A percentile compares a stretch with the other conserved stretches of the same genome.
Evolutionary conservation across 1,284 basidiomycete species (phyloP).

Genomic region (Trichosporon sp.): DNA sequence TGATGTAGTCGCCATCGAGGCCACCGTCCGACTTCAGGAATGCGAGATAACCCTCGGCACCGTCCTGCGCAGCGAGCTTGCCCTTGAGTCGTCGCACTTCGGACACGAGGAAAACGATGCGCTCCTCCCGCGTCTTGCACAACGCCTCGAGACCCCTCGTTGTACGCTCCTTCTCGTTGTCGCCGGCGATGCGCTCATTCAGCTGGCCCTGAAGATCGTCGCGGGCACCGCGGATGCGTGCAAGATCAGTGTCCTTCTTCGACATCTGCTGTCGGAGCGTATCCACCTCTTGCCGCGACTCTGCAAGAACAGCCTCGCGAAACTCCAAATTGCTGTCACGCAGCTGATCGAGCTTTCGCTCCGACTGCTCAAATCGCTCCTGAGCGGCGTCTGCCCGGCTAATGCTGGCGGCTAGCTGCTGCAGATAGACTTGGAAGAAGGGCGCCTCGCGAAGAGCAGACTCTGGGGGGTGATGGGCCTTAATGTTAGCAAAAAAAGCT

Average conservation of each 20-base stretch:
- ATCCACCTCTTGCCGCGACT: slow-evolving; percentile 47
- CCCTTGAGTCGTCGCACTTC: slow-evolving; percentile 77
- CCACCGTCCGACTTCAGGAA: slow-evolving; percentile 68
- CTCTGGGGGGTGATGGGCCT: slow-evolving; percentile 48
- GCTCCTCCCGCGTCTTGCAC: slow-evolving; percentile 73
- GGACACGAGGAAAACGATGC: slow-evolving; percentile 71
- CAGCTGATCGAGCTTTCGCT: slow-evolving; percentile 46
- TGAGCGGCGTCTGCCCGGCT: slow-evolving; percentile 45
- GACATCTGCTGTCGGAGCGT: slow-evolving; percentile 43
- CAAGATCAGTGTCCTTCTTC: slow-evolving; percentile 73
- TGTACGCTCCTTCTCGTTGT: slow-evolving; percentile 65
- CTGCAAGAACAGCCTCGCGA: slow-evolving; percentile 44
- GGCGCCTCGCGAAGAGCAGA: slow-evolving; percentile 44
- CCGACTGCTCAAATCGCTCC: slow-evolving; percentile 39
- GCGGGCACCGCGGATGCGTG: slow-evolving; percentile 75
- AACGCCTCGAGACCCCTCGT: slow-evolving; percentile 72
- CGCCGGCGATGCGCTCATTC: slow-evolving; percentile 70
- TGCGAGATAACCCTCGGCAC: slow-evolving; percentile 70
- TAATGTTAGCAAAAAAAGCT: slow-evolving; percentile 22
- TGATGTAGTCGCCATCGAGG: slow-evolving; percentile 67
- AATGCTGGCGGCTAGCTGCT: slow-evolving; percentile 42
- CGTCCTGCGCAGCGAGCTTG: slow-evolving; percentile 71
- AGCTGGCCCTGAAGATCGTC: slow-evolving; percentile 76
- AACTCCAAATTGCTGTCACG: slow-evolving; percentile 47
- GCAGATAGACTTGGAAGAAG: slow-evolving; percentile 53